These are phyloP conservation scores for Selaginella tamariscina DNA, from an alignment of 75 land plant species.

Conservation along the genomic window DNA sequence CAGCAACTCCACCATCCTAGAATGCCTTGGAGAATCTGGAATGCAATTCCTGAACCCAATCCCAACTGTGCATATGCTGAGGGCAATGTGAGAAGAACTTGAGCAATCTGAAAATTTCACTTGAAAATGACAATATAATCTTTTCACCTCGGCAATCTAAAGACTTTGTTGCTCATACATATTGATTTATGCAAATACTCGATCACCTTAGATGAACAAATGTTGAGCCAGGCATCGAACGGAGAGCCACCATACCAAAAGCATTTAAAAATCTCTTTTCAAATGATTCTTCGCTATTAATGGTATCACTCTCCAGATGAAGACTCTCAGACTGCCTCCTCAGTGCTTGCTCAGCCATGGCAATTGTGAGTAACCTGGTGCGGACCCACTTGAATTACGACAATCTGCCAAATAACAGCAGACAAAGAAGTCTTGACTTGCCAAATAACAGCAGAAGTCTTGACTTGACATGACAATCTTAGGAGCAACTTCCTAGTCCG, in stretches of 20 bases:
- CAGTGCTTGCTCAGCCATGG: too few species aligned
- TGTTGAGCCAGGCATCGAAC: constrained; percentile 6
- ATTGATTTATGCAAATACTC: neutral
- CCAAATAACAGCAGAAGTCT: too few species aligned
- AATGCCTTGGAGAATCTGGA: neutral
- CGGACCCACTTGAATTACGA: too few species aligned
- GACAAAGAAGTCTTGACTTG: too few species aligned
- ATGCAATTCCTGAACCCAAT: neutral
- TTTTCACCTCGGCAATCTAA: neutral
- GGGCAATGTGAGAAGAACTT: constrained; percentile 4
- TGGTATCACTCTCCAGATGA: too few species aligned
- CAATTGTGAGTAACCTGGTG: too few species aligned
- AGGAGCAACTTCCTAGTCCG: too few species aligned
- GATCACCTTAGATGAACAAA: neutral
- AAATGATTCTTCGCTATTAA: too few species aligned
- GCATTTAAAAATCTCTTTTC: too few species aligned
- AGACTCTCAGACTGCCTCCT: too few species aligned
- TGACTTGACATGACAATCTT: too few species aligned
- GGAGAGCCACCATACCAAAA: constrained; percentile 8
- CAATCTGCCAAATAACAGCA: too few species aligned
- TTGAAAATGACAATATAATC: neutral
- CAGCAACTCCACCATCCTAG: constrained; percentile 9
- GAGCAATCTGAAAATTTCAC: neutral
- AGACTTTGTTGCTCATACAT: neutral
- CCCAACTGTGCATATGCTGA: neutral